Evolutionary conservation across 208 protist genomes (phyloP).

Genomic region (Entamoeba invadens): DNA sequence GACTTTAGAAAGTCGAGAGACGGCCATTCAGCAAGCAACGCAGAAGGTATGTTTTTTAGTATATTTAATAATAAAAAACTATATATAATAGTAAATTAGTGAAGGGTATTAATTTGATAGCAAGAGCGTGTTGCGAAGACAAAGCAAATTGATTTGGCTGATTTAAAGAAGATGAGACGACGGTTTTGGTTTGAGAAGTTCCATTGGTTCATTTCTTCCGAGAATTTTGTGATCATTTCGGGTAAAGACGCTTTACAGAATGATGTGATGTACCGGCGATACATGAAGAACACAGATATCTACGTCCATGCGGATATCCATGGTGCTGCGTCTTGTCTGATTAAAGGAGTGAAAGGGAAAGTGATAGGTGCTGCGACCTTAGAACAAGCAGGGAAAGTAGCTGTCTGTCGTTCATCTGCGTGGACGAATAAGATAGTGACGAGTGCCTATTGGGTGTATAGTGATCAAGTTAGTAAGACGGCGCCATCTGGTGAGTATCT

Average conservation of each 20-base stretch:
- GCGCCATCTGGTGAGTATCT: conserved; percentile 64
- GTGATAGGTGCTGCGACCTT: conserved; percentile 49
- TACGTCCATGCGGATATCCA: conserved; percentile 81
- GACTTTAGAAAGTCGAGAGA: neutral
- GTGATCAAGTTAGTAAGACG: conserved; percentile 65
- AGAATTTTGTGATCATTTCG: conserved; percentile 75
- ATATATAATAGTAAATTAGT: conserved; percentile 1
- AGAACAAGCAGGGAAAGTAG: conserved; percentile 62
- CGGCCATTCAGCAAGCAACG: neutral
- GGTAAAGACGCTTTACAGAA: conserved; percentile 78
- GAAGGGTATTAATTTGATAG: neutral
- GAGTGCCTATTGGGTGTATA: conserved; percentile 75
- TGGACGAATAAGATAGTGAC: conserved; percentile 75
- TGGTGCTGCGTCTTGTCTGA: conserved; percentile 63
- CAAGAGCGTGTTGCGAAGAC: conserved; percentile 22
- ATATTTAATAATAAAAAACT: neutral
- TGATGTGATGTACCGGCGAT: conserved; percentile 62
- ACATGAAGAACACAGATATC: conserved; percentile 54
- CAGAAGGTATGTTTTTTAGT: neutral
- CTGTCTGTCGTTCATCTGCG: conserved; percentile 65
- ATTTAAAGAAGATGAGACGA: conserved; percentile 52
- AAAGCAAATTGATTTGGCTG: neutral
- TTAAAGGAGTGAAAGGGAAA: conserved; percentile 60
- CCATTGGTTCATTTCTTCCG: conserved; percentile 78
- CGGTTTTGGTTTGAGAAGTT: conserved; percentile 91